These are phyloP conservation scores for Lactifluus subvellereus DNA, from an alignment of 768 basidiomycete species.

Conservation along the genomic window DNA sequence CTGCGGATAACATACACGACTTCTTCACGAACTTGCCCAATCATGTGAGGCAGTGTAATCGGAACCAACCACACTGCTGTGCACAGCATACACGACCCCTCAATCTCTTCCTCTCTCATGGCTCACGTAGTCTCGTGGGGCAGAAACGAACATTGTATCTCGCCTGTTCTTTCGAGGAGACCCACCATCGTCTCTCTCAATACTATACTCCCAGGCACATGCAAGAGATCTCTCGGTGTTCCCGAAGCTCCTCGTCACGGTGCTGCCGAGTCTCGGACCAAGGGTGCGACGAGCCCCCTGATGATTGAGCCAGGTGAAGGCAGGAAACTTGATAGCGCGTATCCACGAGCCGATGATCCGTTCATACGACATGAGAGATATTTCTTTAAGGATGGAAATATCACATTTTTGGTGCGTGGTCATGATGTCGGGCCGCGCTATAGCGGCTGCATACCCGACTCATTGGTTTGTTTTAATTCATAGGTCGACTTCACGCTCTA, in stretches of 20 bases:
- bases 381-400: conserved; percentile 10
- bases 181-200: background rate
- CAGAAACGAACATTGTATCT: background rate
- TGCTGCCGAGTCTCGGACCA: background rate
- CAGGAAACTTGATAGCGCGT: background rate
- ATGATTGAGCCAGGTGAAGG: background rate
- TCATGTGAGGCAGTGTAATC: too few species aligned
- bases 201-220: background rate
- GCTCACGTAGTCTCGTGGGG: conserved; percentile 1
- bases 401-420: conserved; percentile 8
- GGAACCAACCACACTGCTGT: too few species aligned
- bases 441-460: background rate
- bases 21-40: too few species aligned
- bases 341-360: background rate
- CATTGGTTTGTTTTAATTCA: background rate
- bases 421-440: background rate
- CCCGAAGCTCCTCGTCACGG: background rate
- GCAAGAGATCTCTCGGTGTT: background rate
- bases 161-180: background rate
- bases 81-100: background rate
- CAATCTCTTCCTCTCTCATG: background rate
- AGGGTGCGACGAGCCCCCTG: background rate
- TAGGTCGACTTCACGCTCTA: conserved; percentile 2
- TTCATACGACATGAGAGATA: conserved; percentile 3
- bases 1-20: background rate